A percentile compares a stretch with the other conserved stretches of the same genome.
These are phyloP conservation scores for Leonotis leonurus DNA, from an alignment of 257 asterid genomes.

Conservation along the genomic window DNA sequence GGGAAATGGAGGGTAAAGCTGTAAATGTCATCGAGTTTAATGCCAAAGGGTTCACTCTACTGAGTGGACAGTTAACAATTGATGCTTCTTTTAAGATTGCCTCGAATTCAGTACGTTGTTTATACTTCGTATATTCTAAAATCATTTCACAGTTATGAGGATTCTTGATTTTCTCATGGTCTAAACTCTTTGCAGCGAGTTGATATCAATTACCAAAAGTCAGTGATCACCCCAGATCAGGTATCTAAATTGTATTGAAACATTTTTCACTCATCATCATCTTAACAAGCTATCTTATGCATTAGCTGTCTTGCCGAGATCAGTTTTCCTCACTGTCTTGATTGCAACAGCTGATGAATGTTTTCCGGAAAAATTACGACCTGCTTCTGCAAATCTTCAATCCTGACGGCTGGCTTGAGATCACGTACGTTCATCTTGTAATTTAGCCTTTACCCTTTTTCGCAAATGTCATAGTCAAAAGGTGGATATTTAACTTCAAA, in stretches of 20 bases:
- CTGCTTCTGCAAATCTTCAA: conserved; percentile 73
- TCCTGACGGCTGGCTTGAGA: conserved; percentile 94
- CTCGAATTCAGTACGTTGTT: conserved; percentile 54
- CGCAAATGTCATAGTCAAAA: background rate
- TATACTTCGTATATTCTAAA: background rate
- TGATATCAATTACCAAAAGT: conserved; percentile 51
- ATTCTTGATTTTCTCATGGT: background rate
- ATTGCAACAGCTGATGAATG: conserved; percentile 65
- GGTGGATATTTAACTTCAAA: background rate
- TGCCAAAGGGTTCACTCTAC: conserved; percentile 67
- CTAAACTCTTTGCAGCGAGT: conserved; percentile 49
- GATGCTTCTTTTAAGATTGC: conserved; percentile 70
- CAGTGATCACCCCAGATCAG: conserved; percentile 76
- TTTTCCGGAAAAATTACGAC: conserved; percentile 70
- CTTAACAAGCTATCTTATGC: background rate
- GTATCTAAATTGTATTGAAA: conserved; percentile 25
- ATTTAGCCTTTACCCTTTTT: conserved; percentile 17
- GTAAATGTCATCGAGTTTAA: conserved; percentile 74
- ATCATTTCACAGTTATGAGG: background rate
- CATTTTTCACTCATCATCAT: background rate
- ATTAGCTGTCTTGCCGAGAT: background rate
- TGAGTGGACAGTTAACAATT: conserved; percentile 65
- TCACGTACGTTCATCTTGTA: conserved; percentile 43
- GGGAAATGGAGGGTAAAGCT: conserved; percentile 82
- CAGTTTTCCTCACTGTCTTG: background rate